These are phyloP conservation scores for Diutina siamensis DNA, from an alignment of 1,139 yeast genomes.

Conservation along the genomic window DNA sequence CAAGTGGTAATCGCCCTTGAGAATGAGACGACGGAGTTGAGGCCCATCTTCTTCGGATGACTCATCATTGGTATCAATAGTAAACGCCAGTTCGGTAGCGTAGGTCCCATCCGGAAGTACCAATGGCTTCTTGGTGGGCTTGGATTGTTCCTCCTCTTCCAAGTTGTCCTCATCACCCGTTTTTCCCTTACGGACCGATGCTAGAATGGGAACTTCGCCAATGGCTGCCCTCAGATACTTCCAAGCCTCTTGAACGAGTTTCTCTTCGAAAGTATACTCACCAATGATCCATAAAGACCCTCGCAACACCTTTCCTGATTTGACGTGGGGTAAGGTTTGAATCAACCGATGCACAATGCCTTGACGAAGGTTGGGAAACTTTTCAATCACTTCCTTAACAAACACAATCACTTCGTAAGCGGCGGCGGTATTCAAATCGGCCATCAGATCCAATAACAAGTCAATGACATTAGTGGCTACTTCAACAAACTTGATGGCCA, in stretches of 20 bases:
- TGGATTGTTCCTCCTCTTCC: slow-evolving; percentile 14
- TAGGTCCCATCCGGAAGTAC: slow-evolving; percentile 97
- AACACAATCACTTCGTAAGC: slow-evolving; percentile 84
- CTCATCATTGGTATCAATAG: slow-evolving; percentile 28
- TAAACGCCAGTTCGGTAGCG: slow-evolving; percentile 88
- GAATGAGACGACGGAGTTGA: slow-evolving; percentile 70
- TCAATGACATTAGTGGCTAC: slow-evolving; percentile 90
- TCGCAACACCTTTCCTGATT: slow-evolving; percentile 84
- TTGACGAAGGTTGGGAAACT: slow-evolving; percentile 71
- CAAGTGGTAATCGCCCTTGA: slow-evolving; percentile 84
- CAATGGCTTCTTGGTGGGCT: slow-evolving; percentile 51
- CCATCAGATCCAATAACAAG: slow-evolving; percentile 72
- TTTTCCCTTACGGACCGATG: slow-evolving; percentile 49
- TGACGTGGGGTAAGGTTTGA: slow-evolving; percentile 50
- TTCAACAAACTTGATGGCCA: slow-evolving; percentile 81
- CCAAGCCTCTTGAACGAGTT: slow-evolving; percentile 79
- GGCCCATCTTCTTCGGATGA: slow-evolving; percentile 38
- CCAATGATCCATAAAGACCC: slow-evolving; percentile 96
- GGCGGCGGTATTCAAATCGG: slow-evolving; percentile 73
- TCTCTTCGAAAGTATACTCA: slow-evolving; percentile 70
- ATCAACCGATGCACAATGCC: slow-evolving; percentile 58
- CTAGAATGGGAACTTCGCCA: slow-evolving; percentile 86
- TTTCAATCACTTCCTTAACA: slow-evolving; percentile 89
- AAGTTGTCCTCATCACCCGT: slow-evolving; percentile 23
- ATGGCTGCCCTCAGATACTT: slow-evolving; percentile 68